Evolutionary conservation across 2,329 filamentous ascomycete species (phyloP), one percentile per base, ranked within the genome.

Genomic region (Cladosporium colombiae): DNA sequence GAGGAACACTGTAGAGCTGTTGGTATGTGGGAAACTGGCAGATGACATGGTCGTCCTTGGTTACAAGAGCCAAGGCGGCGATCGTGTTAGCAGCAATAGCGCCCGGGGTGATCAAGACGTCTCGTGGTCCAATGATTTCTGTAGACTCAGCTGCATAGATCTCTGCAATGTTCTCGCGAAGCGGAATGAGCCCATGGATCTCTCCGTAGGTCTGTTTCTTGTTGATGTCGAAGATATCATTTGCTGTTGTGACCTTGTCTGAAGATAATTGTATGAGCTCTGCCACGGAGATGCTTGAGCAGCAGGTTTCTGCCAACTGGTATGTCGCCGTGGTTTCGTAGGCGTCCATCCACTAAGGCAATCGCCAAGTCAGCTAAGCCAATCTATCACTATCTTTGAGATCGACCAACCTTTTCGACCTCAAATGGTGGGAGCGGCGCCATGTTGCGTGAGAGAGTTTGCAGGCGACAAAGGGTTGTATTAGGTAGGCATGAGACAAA

Each of bases 1-100:
- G 82, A 0, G 92, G 91, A 0, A 96, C 86, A 11, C 87, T 82
- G 74, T 93, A 95, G 1, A 96, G 83, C 72, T 95, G 91, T 75
- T 95, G 91, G 73, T 95, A 96, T 0, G 91, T 93, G 14, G 93
- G 92, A 74, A 93, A 91, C 65, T 95, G 90, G 73, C 91, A 95
- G 66, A 96, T 85, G 53, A 94, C 90, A 81, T 96, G 92, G 74
- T 96, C 91, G 0, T 88, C 90, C 0, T 87, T 85, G 0, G 86
- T 86, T 1, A 95, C 75, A 10, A 95, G 81, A 0, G 89, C 83
- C 76, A 93, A 93, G 10, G 94, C 84, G 2, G 88, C 80, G 21
- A 95, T 79, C 71, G 92, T 91, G 74, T 96, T 96, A n/a, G 92
- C 92, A 7, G 87, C 84, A 61, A 96, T 96, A 14, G 91, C 92